phyloP scores from a whole-genome alignment of 2,329 filamentous ascomycete genomes.

The Didymella exigua region DNA sequence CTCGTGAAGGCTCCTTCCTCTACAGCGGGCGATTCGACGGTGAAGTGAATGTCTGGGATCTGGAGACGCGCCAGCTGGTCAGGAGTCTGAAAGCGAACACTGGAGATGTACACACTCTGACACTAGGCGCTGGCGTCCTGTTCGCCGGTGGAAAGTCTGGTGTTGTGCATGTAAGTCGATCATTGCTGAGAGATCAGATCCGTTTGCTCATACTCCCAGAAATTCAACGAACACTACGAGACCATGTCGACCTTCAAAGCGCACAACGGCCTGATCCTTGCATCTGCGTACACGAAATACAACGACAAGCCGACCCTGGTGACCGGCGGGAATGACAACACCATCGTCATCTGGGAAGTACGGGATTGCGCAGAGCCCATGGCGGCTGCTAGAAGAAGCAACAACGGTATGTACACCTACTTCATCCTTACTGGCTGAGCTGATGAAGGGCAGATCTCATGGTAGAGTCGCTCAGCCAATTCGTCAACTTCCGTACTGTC shows the following conservation, averaged over 20 bases:
- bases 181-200: rapidly evolving
- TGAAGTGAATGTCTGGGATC: slow-evolving; percentile 92
- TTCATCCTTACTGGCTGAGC: slow-evolving; percentile 10
- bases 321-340: slow-evolving; percentile 91
- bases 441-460: slow-evolving; percentile 61
- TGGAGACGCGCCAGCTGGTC: slow-evolving; percentile 90
- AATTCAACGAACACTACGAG: slow-evolving; percentile 83
- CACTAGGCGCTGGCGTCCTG: slow-evolving; percentile 82
- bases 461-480: slow-evolving; percentile 71
- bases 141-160: slow-evolving; percentile 91
- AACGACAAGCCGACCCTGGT: slow-evolving; percentile 82
- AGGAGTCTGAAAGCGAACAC: slow-evolving; percentile 82
- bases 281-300: slow-evolving; percentile 76
- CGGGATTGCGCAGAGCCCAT: slow-evolving; percentile 59
- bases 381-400: slow-evolving; percentile 56
- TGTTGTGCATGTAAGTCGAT: slow-evolving; percentile 69
- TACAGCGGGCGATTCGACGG: slow-evolving; percentile 90
- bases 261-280: slow-evolving; percentile 84
- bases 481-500: slow-evolving; percentile 90
- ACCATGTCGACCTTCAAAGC: slow-evolving; percentile 79
- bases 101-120: slow-evolving; percentile 83
- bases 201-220: slow-evolving; percentile 47
- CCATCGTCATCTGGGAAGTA: slow-evolving; percentile 86
- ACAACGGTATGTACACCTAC: slow-evolving; percentile 56
- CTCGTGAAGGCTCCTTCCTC: slow-evolving; percentile 86